phyloP scores from a whole-genome alignment of 495 filamentous ascomycete genomes.

The Neurospora sp. region DNA sequence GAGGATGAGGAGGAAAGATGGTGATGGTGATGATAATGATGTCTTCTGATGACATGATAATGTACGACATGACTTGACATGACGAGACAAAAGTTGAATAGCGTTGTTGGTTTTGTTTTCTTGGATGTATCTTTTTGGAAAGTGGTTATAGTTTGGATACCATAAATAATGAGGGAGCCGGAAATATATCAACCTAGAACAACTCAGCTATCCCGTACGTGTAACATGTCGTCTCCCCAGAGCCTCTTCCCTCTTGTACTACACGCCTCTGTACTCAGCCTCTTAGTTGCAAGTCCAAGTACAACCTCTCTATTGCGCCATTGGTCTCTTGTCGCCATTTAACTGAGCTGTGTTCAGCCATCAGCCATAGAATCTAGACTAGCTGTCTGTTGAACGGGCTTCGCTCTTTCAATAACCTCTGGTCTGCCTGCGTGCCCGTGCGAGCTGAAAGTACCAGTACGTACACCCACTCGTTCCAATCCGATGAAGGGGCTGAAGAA shows the following conservation, averaged over 20 bases:
- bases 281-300: neutral
- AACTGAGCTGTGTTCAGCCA: neutral
- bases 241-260: neutral
- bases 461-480: neutral
- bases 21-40: neutral
- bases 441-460: neutral
- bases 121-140: neutral
- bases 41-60: neutral
- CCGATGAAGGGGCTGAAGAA: neutral
- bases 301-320: neutral
- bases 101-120: neutral
- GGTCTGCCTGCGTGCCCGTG: too few species aligned
- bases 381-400: too few species aligned
- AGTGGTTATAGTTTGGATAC: neutral
- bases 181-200: neutral
- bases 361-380: too few species aligned
- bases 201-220: neutral
- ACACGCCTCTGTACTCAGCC: neutral
- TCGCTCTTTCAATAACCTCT: too few species aligned
- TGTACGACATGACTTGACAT: neutral
- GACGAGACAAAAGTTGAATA: neutral
- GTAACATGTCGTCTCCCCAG: neutral
- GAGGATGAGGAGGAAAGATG: neutral
- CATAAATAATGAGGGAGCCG: neutral
- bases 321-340: neutral